A percentile compares a stretch with the other conserved stretches of the same genome.
Evolutionary conservation across 371 early-diverging fungal species (phyloP).

Genomic region (Actinomortierella ambigua): DNA sequence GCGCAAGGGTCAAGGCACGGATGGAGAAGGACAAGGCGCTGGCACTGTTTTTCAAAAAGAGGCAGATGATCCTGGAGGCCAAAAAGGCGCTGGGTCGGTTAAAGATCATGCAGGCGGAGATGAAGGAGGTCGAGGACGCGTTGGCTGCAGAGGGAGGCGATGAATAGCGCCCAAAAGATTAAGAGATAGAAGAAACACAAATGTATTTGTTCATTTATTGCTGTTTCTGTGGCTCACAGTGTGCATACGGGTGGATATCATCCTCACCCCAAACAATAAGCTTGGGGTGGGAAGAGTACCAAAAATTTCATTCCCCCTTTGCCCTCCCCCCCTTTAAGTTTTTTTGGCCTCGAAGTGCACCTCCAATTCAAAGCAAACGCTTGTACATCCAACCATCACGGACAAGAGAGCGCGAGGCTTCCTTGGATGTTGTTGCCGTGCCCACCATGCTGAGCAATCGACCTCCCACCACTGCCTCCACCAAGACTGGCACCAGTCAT

Average conservation of each 20-base stretch:
- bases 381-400: no score
- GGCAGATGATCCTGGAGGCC: conserved; percentile 68
- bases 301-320: no score
- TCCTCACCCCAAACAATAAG: no score
- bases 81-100: conserved; percentile 68
- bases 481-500: not conserved
- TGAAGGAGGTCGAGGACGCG: conserved; percentile 79
- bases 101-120: conserved; percentile 82
- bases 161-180: not conserved
- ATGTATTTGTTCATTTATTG: not conserved
- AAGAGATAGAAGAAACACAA: not conserved
- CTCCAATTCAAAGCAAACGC: no score
- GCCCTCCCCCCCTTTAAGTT: no score
- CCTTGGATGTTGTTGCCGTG: no score
- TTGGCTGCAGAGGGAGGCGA: conserved; percentile 51
- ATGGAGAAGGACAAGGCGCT: conserved; percentile 69
- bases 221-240: not conserved
- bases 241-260: no score
- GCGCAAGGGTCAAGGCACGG: conserved; percentile 56
- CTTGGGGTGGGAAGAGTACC: no score
- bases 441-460: not conserved
- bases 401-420: no score
- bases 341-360: no score
- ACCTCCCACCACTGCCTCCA: not conserved
- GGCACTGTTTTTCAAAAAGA: conserved; percentile 73